Evolutionary conservation across 2,329 filamentous ascomycete species (phyloP).

Genomic region (Penicillium decumbens): DNA sequence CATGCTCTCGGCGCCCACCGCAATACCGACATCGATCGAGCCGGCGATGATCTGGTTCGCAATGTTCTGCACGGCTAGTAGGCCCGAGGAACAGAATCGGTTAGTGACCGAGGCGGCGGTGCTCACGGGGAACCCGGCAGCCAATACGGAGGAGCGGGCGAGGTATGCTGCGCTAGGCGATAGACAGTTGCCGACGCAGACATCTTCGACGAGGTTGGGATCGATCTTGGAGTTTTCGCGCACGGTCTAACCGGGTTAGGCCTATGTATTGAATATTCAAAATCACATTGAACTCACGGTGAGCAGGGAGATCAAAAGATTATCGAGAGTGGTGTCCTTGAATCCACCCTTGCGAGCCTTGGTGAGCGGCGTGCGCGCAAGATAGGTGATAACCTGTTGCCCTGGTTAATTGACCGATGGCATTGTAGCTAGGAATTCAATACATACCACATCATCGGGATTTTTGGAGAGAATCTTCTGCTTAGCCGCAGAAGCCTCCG

Average conservation of each 20-base stretch:
- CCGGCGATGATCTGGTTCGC: slow-evolving; percentile 83
- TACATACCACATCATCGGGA: slow-evolving; percentile 39
- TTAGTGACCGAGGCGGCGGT: slow-evolving; percentile 78
- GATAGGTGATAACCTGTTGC: slow-evolving; percentile 38
- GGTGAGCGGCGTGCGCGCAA: slow-evolving; percentile 39
- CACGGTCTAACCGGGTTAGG: slow-evolving; percentile 49
- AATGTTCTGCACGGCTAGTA: slow-evolving; percentile 85
- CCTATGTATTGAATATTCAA: neutral
- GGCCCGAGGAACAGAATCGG: slow-evolving; percentile 83
- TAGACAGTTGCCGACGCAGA: slow-evolving; percentile 81
- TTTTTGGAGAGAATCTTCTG: slow-evolving; percentile 35
- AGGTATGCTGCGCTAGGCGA: slow-evolving; percentile 85
- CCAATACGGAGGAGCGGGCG: slow-evolving; percentile 79
- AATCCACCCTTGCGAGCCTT: slow-evolving; percentile 41
- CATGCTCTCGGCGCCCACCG: slow-evolving; percentile 92
- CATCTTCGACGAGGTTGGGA: slow-evolving; percentile 79
- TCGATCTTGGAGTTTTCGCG: slow-evolving; percentile 81
- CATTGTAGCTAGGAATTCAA: neutral
- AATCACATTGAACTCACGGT: slow-evolving; percentile 25
- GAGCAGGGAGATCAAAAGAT: slow-evolving; percentile 36
- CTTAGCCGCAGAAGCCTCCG: slow-evolving; percentile 25
- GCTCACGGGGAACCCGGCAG: slow-evolving; percentile 77
- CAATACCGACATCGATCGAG: slow-evolving; percentile 88
- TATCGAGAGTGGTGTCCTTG: slow-evolving; percentile 37
- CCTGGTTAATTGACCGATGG: neutral